Evolutionary conservation across 1,139 yeast genomes (phyloP), one percentile per base, ranked within the genome.

Genomic region (Taphrina flavorubra): DNA sequence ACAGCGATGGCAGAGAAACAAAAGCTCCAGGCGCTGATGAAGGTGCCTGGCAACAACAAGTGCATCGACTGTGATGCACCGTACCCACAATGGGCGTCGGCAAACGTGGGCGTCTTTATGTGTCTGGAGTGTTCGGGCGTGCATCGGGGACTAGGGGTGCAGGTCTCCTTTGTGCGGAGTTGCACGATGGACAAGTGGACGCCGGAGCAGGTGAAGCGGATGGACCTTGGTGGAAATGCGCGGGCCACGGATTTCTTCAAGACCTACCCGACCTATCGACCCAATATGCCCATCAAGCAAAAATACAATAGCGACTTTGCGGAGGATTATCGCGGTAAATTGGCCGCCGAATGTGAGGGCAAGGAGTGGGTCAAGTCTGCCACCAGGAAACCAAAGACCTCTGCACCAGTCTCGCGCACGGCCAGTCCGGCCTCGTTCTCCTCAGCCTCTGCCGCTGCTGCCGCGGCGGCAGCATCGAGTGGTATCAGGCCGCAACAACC

Each of bases 41-140:
- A 71, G 62, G 44, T 47, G 16, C 68, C 71, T 31, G 75, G 70
- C 53, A 74, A 73, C 72, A 73, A 73, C 71, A 71, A 85, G 68
- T 94, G 99, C 79, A 92, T 92, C 79, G 99, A 94, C 78, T 94
- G 99, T 79, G 85, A 84, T 42, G 92, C 96, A 49, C 94, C 91
- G 74, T 92, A 92, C 78, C 98, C 99, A 39, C 96, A 96, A 68
- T 94, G 99, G 99, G 74, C 73, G 31, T 68, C 70, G 31, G 68
- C 59, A n/a, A 68, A 66, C 25, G 49, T 64, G 20, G 70, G 69
- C 69, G 92, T 94, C 68, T 88, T 92, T 79, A 83, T 94, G 47
- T 69, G 70, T 55, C 65, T 69, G 16, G 70, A 69, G 37, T 69
- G 70, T 42, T 65, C 69, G 25, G 70, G 70, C 47, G 68, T 65